phyloP scores from a whole-genome alignment of 495 filamentous ascomycete genomes.

The Venustampulla echinocandica region DNA sequence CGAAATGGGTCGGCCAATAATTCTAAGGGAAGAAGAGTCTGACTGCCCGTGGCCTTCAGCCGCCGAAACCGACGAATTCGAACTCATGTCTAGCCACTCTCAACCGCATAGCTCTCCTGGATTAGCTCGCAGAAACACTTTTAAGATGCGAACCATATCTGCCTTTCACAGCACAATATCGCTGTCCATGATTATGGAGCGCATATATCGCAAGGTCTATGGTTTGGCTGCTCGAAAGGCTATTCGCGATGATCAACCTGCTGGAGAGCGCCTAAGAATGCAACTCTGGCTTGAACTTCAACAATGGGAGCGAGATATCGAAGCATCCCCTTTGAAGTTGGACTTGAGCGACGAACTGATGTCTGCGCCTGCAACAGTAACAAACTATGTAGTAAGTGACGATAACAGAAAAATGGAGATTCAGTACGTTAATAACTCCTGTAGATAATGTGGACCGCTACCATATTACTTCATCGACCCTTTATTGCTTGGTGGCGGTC shows the following conservation, averaged over 20 bases:
- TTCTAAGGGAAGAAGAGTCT: conserved; percentile 18
- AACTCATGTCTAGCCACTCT: conserved; percentile 14
- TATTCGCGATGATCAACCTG: conserved; percentile 16
- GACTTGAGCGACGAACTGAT: conserved; percentile 12
- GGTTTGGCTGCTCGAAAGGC: conserved; percentile 14
- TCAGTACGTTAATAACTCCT: background rate
- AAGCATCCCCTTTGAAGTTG: conserved; percentile 17
- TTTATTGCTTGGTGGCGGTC: conserved; percentile 14
- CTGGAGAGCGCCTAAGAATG: conserved; percentile 14
- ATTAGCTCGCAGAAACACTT: conserved; percentile 2
- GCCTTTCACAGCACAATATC: conserved; percentile 15
- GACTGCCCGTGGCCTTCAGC: conserved; percentile 19
- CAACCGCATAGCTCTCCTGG: background rate
- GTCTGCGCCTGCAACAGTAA: conserved; percentile 15
- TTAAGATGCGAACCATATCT: conserved; percentile 20
- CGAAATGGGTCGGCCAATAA: conserved; percentile 15
- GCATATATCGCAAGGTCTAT: conserved; percentile 16
- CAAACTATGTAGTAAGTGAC: conserved; percentile 19
- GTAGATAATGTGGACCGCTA: conserved; percentile 18
- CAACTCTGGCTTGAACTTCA: conserved; percentile 13
- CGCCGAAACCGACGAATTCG: conserved; percentile 20
- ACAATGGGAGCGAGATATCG: conserved; percentile 13
- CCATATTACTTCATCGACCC: conserved; percentile 19
- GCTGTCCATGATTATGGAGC: conserved; percentile 16
- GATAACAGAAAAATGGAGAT: background rate